Conservation (phyloP, 129 eudicot species). For the Flaveria linearis region DNA sequence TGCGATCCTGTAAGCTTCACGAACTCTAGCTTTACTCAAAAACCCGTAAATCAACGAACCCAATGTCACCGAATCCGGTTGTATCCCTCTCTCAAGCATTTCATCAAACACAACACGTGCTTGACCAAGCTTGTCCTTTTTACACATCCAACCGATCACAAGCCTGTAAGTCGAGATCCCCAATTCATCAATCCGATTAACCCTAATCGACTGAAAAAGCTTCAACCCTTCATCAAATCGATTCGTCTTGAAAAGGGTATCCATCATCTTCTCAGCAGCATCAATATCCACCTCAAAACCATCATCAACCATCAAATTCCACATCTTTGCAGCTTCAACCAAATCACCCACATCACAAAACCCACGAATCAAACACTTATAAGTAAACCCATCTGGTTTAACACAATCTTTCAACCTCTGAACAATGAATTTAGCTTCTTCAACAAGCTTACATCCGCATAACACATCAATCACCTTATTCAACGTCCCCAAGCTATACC, state of each 20-base stretch:
- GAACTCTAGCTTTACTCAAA: constrained; percentile 55
- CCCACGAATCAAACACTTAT: constrained; percentile 72
- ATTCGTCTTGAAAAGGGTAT: constrained; percentile 64
- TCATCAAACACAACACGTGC: constrained; percentile 57
- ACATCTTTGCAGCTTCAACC: constrained; percentile 73
- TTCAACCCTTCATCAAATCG: constrained; percentile 56
- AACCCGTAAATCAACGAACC: constrained; percentile 65
- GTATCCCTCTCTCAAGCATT: constrained; percentile 63
- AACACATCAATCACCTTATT: constrained; percentile 58
- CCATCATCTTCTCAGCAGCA: constrained; percentile 63
- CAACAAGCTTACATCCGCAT: constrained; percentile 58
- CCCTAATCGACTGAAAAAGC: constrained; percentile 64
- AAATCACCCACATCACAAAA: constrained; percentile 76
- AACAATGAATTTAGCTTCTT: constrained; percentile 70
- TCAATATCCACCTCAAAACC: constrained; percentile 54
- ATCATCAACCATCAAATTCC: constrained; percentile 86
- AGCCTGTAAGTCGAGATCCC: constrained; percentile 59
- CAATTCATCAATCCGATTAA: constrained; percentile 48
- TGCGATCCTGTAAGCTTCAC: constrained; percentile 56
- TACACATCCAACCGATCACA: constrained; percentile 76
- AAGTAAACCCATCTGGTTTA: constrained; percentile 58
- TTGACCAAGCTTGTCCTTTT: constrained; percentile 59
- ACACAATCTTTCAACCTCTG: constrained; percentile 60
- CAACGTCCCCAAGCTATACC: constrained; percentile 51
- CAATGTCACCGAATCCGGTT: constrained; percentile 45